These are phyloP conservation scores for Penicillium herquei DNA, from an alignment of 495 filamentous ascomycete genomes.

Conservation along the genomic window DNA sequence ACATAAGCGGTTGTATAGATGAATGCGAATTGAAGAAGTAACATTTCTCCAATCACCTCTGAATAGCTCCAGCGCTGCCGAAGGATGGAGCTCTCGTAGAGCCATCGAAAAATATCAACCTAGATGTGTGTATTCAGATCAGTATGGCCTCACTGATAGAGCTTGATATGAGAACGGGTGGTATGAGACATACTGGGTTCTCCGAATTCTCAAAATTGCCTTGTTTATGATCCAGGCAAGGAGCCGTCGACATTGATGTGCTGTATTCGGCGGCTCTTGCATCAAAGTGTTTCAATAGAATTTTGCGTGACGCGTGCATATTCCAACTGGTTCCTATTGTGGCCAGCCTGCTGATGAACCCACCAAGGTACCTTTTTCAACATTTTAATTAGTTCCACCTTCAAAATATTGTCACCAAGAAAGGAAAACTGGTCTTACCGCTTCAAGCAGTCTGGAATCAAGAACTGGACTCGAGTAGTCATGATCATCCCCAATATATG, in stretches of 20 bases:
- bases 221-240: not conserved
- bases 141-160: not conserved
- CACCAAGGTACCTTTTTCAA: constrained; percentile 20
- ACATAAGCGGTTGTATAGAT: constrained; percentile 29
- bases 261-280: constrained; percentile 22
- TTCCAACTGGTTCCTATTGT: constrained; percentile 22
- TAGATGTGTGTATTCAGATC: not conserved
- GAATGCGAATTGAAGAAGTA: constrained; percentile 28
- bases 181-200: constrained; percentile 12
- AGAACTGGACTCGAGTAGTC: constrained; percentile 23
- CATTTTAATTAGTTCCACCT: not conserved
- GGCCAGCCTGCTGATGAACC: constrained; percentile 15
- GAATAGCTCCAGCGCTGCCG: constrained; percentile 22
- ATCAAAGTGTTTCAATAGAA: constrained; percentile 23
- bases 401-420: not conserved
- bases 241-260: constrained; percentile 9
- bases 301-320: constrained; percentile 26
- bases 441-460: constrained; percentile 20
- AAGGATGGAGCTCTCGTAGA: constrained; percentile 20
- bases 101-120: constrained; percentile 27
- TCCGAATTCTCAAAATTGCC: not conserved
- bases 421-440: not conserved
- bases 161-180: too few species aligned
- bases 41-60: constrained; percentile 26
- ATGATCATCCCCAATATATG: constrained; percentile 29